Base-by-base conservation (phyloP, 2,329 filamentous ascomycete genomes). In the Sclerotinia spermophila region DNA sequence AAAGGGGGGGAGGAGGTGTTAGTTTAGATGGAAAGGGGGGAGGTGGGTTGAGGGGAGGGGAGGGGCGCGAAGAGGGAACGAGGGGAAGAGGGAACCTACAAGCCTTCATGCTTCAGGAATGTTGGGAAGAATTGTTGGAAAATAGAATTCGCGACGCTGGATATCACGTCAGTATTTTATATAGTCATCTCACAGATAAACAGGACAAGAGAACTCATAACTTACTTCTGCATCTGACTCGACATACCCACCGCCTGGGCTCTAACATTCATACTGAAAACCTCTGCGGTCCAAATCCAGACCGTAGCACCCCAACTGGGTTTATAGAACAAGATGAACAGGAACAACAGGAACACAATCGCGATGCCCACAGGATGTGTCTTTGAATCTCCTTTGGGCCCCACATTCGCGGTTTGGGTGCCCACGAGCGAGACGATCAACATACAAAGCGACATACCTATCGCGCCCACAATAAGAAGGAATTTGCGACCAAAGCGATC, bases 371-470 rank as follows among this genome's bases (percentile, higher is more conserved):
- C 88, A 11, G 86, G 35, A 21, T 69, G n/a, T 1, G 45, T 44
- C 10, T 62, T 69, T 13, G 67, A 64, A 38, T 24, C 7, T 81
- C 80, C 15, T 78, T 73, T 3, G 21, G 30, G 11, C 2, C 60
- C 8, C 83, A 80, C 15, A 35, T 81, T 81, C 3, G 88, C 87
- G 0, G 89, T 91, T 73, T 86, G 79, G 2, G 84, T 86, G 67
- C 86, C 85, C 17, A 87, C 83, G 0, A 84, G 80, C 0, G 86
- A 82, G 19, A 90, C 89, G 70, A 89, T 85, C 71, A 92, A 81
- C 89, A 92, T 92, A 81, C 89, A 92, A 19, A 87, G 71, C 6
- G 85, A 87, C 86, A 92, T 92, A 56, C 90, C 90, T 53, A 88
- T 79, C 45, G 86, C 89, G 75, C 90, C 90, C 42, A 89, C 83